A percentile compares a stretch with the other conserved stretches of the same genome.
Evolutionary conservation across 192 early-diverging fungal species (phyloP).

Genomic region (Coemansia sp.): DNA sequence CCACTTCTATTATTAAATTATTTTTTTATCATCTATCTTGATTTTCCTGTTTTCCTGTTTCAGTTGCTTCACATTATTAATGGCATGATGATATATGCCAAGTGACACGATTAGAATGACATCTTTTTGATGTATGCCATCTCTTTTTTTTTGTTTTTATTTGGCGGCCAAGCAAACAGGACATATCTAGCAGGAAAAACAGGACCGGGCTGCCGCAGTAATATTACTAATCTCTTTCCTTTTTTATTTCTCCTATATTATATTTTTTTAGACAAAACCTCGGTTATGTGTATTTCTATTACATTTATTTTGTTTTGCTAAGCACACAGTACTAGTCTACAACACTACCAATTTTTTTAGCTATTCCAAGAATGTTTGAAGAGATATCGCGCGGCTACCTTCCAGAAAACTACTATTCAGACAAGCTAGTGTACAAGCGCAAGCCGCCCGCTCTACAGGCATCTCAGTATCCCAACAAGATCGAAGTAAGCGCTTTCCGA

Average conservation of each 20-base stretch:
- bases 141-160: background rate
- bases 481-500: conserved; percentile 21
- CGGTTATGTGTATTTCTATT: too few relatives aligned
- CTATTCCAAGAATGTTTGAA: conserved; percentile 10
- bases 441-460: conserved; percentile 18
- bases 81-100: too few relatives aligned
- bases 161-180: background rate
- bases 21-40: background rate
- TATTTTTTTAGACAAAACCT: background rate
- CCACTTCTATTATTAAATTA: background rate
- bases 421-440: conserved; percentile 27
- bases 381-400: conserved; percentile 30
- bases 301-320: background rate
- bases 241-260: background rate
- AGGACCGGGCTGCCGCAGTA: too few relatives aligned
- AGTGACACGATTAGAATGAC: too few relatives aligned
- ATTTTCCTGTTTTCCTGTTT: background rate
- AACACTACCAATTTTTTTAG: background rate
- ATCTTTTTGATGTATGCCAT: too few relatives aligned
- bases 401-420: conserved; percentile 30
- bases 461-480: conserved; percentile 51
- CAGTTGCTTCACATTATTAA: background rate
- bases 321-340: background rate
- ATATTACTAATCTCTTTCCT: background rate
- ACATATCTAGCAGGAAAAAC: too few relatives aligned